Evolutionary conservation across 345 rosid genomes (phyloP).

Genomic region (Sonneratia caseolaris): DNA sequence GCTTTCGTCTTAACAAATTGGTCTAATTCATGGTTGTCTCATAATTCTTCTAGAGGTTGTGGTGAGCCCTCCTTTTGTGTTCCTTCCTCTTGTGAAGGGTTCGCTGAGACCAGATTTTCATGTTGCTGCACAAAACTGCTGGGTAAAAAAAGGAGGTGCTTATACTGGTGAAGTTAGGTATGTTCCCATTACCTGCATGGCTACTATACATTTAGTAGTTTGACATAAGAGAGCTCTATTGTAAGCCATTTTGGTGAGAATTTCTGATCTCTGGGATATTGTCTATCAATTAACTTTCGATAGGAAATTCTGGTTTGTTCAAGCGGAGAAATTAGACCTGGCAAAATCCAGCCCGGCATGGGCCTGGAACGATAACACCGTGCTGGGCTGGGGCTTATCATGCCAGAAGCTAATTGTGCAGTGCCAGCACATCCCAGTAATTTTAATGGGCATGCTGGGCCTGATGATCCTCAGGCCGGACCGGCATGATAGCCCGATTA

Average conservation of each 20-base stretch:
- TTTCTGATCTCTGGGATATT: background rate
- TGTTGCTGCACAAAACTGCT: slow-evolving; percentile 92
- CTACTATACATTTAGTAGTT: background rate
- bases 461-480: too few relatives aligned
- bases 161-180: slow-evolving; percentile 94
- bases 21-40: background rate
- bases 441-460: too few relatives aligned
- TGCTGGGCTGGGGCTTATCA: too few relatives aligned
- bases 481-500: too few relatives aligned
- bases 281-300: too few relatives aligned
- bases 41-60: slow-evolving; percentile 54
- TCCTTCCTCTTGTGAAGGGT: slow-evolving; percentile 61
- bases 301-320: background rate
- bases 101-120: slow-evolving; percentile 55
- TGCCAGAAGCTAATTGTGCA: too few relatives aligned
- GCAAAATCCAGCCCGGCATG: background rate
- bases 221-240: background rate
- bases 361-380: too few relatives aligned
- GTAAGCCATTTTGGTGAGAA: background rate
- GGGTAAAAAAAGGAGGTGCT: slow-evolving; percentile 96
- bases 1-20: background rate
- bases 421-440: too few relatives aligned
- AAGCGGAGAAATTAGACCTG: background rate
- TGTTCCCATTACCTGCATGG: background rate
- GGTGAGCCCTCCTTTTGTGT: slow-evolving; percentile 78